phyloP scores from a whole-genome alignment of 1,139 yeast genomes.

The Taphrina pruni region DNA sequence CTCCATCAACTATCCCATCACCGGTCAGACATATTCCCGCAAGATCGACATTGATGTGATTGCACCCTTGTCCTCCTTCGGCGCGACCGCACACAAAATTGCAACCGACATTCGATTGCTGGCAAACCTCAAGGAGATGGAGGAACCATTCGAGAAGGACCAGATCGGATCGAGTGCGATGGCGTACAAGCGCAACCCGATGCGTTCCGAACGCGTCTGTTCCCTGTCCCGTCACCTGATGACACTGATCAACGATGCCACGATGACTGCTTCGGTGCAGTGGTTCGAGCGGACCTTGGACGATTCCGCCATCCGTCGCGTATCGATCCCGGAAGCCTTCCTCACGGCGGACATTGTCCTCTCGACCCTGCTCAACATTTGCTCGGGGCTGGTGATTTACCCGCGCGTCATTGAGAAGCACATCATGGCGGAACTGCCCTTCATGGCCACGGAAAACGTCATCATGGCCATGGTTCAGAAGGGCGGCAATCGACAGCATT shows the following conservation, averaged over 20 bases:
- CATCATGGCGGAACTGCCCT: slow-evolving; percentile 91
- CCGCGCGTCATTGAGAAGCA: slow-evolving; percentile 98
- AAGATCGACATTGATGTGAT: slow-evolving; percentile 94
- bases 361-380: slow-evolving; percentile 86
- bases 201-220: slow-evolving; percentile 99
- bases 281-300: slow-evolving; percentile 99
- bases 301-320: slow-evolving; percentile 97
- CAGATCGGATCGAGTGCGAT: slow-evolving; percentile 98
- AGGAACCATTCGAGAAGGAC: slow-evolving; percentile 96
- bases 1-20: slow-evolving; percentile 92
- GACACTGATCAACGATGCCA: slow-evolving; percentile 86
- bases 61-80: slow-evolving; percentile 91
- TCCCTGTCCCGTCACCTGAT: slow-evolving; percentile 95
- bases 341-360: slow-evolving; percentile 92
- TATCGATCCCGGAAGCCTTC: slow-evolving; percentile 94
- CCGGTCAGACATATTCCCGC: slow-evolving; percentile 98
- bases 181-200: slow-evolving; percentile 99
- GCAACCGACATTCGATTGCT: slow-evolving; percentile 95
- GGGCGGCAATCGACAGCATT: slow-evolving; percentile 92
- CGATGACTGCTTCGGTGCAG: slow-evolving; percentile 96
- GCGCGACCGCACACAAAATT: slow-evolving; percentile 96
- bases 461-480: slow-evolving; percentile 99
- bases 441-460: slow-evolving; percentile 99
- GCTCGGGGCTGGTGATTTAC: slow-evolving; percentile 94
- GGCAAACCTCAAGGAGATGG: slow-evolving; percentile 95